Conservation (phyloP, 345 rosid genomes). For the Linum usitatissimum region DNA sequence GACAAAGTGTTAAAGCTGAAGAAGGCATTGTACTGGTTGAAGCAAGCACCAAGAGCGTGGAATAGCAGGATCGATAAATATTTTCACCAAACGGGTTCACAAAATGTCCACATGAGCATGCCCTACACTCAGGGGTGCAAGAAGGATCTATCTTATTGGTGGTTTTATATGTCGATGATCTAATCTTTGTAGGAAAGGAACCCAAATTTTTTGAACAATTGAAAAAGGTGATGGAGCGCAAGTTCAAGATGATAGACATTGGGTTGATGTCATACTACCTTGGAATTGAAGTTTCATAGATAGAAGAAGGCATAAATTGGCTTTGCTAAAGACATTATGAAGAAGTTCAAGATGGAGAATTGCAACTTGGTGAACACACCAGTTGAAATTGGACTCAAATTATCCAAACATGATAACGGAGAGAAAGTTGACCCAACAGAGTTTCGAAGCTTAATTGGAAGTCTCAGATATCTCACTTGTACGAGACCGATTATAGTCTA, state of each 20-base stretch:
- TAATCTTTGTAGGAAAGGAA: constrained; percentile 6
- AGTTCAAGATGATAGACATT: constrained; percentile 10
- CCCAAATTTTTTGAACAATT: background rate
- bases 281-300: constrained; percentile 8
- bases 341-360: background rate
- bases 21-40: constrained; percentile 2
- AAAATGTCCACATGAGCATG: background rate
- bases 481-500: constrained; percentile 2
- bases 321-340: constrained; percentile 4
- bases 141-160: background rate
- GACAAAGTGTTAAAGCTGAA: background rate
- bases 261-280: background rate
- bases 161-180: constrained; percentile 4
- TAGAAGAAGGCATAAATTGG: background rate
- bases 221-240: background rate
- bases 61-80: background rate
- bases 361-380: background rate
- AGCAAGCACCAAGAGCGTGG: constrained; percentile 2
- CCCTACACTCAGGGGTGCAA: background rate
- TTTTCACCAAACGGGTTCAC: background rate
- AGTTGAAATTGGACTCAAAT: background rate
- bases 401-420: background rate
- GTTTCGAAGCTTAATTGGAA: constrained; percentile 3
- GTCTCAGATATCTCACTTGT: constrained; percentile 7
- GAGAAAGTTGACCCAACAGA: background rate